Percentiles rank a stretch among this genome's conserved stretches.
phyloP scores from a whole-genome alignment of 23 red algal species.

The Gracilaria vermiculophylla region DNA sequence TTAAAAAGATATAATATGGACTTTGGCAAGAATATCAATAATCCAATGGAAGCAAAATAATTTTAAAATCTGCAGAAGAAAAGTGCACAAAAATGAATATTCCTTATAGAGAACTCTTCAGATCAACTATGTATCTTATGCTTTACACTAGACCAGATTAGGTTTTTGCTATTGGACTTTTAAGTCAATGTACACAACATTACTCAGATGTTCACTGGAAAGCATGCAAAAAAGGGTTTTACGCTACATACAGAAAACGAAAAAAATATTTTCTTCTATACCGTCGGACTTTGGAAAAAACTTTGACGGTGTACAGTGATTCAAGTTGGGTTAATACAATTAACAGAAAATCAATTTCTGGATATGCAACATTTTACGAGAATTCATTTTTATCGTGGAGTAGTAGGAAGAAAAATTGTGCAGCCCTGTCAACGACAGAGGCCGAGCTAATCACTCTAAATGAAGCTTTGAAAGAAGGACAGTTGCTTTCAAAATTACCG shows the following conservation, averaged over 20 bases:
- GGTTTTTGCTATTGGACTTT: background rate
- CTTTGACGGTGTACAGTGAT: background rate
- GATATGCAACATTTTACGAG: background rate
- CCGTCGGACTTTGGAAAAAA: background rate
- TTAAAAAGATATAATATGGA: background rate
- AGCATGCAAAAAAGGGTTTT: background rate
- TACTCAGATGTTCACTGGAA: background rate
- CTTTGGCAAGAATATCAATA: background rate
- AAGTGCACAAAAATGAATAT: background rate
- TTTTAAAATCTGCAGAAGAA: background rate
- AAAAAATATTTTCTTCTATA: background rate
- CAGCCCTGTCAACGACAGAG: background rate
- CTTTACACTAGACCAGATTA: background rate
- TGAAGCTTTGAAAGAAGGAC: background rate
- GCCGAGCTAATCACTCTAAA: slow-evolving; percentile 5
- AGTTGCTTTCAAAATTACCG: background rate
- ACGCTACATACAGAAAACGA: background rate
- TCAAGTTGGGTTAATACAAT: background rate
- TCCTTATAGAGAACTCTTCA: background rate
- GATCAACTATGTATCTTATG: background rate
- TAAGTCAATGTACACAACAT: background rate
- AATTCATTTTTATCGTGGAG: background rate
- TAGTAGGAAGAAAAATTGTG: background rate
- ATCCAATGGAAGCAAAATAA: background rate
- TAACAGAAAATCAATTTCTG: background rate